phyloP scores from a whole-genome alignment of 495 filamentous ascomycete species.

The Talaromyces nanjingensis region DNA sequence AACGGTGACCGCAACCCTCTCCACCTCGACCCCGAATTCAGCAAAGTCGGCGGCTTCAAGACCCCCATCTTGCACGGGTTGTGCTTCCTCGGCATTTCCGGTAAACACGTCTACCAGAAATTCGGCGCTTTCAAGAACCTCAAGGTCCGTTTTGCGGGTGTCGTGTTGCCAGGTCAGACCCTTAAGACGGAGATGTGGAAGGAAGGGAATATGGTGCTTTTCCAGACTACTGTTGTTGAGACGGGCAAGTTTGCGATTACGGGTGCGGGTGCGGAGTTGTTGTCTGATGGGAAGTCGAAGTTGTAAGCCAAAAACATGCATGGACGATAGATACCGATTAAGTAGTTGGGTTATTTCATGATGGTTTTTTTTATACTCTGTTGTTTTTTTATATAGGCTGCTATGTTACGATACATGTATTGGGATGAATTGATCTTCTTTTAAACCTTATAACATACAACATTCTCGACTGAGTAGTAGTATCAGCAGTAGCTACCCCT shows the following conservation, averaged over 20 bases:
- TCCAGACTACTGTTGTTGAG: constrained; percentile 92
- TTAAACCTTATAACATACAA: no score
- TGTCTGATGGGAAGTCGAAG: constrained; percentile 52
- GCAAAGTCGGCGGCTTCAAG: constrained; percentile 94
- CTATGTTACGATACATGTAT: background rate
- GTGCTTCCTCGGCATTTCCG: constrained; percentile 89
- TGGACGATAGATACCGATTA: background rate
- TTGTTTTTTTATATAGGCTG: background rate
- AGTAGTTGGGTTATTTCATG: no score
- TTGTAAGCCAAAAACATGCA: constrained; percentile 37
- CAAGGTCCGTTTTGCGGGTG: constrained; percentile 93
- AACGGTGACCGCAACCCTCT: constrained; percentile 91
- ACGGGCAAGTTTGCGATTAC: constrained; percentile 91
- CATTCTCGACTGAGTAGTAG: background rate
- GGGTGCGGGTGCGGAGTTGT: constrained; percentile 79
- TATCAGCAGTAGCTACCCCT: background rate
- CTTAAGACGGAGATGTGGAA: constrained; percentile 98
- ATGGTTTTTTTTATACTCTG: no score
- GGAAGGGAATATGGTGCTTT: constrained; percentile 79
- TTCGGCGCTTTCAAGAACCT: constrained; percentile 87
- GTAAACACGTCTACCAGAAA: constrained; percentile 79
- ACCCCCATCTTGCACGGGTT: constrained; percentile 90
- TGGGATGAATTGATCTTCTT: background rate
- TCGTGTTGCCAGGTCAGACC: constrained; percentile 89
- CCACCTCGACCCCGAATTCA: constrained; percentile 91